Evolutionary conservation across 768 basidiomycete species (phyloP).

Genomic region (Russula compacta): DNA sequence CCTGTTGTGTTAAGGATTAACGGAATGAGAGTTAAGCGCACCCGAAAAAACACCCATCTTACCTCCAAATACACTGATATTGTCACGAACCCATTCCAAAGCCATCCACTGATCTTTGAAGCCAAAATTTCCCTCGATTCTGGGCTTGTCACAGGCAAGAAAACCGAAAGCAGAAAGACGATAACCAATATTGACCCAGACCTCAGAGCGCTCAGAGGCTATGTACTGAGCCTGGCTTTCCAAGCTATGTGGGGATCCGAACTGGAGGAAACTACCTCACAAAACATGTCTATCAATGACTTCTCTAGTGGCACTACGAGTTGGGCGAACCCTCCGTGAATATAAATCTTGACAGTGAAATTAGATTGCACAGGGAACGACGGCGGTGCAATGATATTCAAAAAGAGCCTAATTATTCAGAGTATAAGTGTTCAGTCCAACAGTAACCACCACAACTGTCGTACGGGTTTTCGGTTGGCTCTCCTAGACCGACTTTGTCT

Average conservation of each 20-base stretch:
- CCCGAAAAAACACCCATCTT: constrained; percentile 6
- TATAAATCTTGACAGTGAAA: constrained; percentile 65
- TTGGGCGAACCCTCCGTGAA: constrained; percentile 58
- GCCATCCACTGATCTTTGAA: constrained; percentile 83
- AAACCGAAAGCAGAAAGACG: constrained; percentile 72
- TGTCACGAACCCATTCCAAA: constrained; percentile 59
- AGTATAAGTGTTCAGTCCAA: background rate
- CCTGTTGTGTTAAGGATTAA: constrained; percentile 31
- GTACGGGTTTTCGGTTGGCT: constrained; percentile 65
- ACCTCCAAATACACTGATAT: constrained; percentile 66
- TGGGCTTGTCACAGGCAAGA: constrained; percentile 54
- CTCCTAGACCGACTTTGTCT: constrained; percentile 57
- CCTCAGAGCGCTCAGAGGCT: constrained; percentile 51
- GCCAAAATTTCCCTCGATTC: constrained; percentile 64
- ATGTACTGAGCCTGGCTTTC: constrained; percentile 57
- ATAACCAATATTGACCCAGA: constrained; percentile 74
- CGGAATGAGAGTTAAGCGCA: background rate
- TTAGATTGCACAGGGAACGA: constrained; percentile 34
- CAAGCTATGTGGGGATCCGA: constrained; percentile 62
- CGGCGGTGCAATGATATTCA: constrained; percentile 57
- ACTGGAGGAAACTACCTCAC: constrained; percentile 56
- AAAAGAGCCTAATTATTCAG: constrained; percentile 39
- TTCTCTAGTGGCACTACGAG: background rate
- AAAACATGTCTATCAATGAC: background rate
- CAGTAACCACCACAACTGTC: constrained; percentile 4